Percentiles rank a stretch among this genome's conserved stretches.
Conservation (phyloP, 345 rosid species). For the Toxicodendron radicans region DNA sequence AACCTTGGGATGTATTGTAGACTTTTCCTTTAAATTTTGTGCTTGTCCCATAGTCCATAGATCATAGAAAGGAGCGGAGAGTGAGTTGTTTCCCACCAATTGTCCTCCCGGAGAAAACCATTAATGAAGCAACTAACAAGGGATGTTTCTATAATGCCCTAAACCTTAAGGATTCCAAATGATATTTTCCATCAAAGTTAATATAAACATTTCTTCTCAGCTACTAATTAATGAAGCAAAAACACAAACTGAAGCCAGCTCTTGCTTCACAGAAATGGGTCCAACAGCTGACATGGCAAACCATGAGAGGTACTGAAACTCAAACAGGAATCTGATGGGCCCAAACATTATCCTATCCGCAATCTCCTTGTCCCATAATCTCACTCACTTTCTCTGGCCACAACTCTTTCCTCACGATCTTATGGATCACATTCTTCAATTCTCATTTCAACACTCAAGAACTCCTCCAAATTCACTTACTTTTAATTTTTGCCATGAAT, state of each 20-base stretch:
- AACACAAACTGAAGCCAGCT: neutral
- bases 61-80: too few relatives aligned
- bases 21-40: too few relatives aligned
- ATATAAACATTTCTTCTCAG: neutral
- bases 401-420: neutral
- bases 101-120: too few relatives aligned
- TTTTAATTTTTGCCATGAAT: neutral
- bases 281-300: conserved; percentile 28
- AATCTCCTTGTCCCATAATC: conserved; percentile 28
- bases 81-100: too few relatives aligned
- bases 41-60: too few relatives aligned
- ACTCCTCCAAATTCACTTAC: neutral
- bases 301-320: conserved; percentile 17
- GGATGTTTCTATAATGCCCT: too few relatives aligned
- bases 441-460: neutral
- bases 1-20: too few relatives aligned
- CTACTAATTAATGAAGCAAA: neutral
- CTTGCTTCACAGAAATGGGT: neutral
- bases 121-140: too few relatives aligned
- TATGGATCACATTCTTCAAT: conserved; percentile 8
- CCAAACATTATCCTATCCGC: conserved; percentile 43
- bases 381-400: conserved; percentile 17
- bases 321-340: conserved; percentile 3
- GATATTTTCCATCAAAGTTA: too few relatives aligned
- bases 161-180: too few relatives aligned